Evolutionary conservation across 23 red algal genomes (phyloP).

Genomic region (Agarophyton chilense): DNA sequence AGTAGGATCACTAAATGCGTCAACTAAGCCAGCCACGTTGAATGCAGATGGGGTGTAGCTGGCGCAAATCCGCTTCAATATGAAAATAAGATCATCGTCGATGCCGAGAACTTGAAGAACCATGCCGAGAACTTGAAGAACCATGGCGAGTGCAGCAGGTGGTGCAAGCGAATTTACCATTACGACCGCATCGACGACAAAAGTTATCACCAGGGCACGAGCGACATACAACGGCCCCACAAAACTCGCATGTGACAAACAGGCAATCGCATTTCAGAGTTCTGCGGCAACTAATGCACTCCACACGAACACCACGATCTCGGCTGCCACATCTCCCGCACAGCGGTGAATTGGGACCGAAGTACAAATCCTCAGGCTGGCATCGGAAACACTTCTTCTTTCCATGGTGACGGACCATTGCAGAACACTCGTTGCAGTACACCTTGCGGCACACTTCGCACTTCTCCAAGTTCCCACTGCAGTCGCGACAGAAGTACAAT

Average conservation of each 20-base stretch:
- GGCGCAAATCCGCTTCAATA: background rate
- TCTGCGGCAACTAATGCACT: background rate
- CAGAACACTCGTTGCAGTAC: conserved; percentile 7
- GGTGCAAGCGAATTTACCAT: background rate
- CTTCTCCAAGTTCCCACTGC: background rate
- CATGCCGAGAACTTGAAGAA: background rate
- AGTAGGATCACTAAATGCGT: too few species aligned
- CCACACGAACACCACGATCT: background rate
- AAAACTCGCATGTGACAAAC: background rate
- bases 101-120: background rate
- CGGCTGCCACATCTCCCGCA: background rate
- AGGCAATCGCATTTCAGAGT: background rate
- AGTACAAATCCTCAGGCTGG: background rate
- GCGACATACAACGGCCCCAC: background rate
- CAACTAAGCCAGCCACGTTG: too few species aligned
- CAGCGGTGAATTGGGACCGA: background rate
- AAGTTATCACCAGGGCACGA: background rate
- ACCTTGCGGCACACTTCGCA: background rate
- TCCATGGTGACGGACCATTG: background rate
- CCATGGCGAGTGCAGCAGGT: background rate
- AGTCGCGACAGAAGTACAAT: background rate
- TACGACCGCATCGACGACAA: background rate
- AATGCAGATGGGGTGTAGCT: background rate
- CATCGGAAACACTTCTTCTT: conserved; percentile 9
- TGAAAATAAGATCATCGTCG: background rate